Conservation (phyloP, 441 rosid species). For the Syzygium syzygioides region DNA sequence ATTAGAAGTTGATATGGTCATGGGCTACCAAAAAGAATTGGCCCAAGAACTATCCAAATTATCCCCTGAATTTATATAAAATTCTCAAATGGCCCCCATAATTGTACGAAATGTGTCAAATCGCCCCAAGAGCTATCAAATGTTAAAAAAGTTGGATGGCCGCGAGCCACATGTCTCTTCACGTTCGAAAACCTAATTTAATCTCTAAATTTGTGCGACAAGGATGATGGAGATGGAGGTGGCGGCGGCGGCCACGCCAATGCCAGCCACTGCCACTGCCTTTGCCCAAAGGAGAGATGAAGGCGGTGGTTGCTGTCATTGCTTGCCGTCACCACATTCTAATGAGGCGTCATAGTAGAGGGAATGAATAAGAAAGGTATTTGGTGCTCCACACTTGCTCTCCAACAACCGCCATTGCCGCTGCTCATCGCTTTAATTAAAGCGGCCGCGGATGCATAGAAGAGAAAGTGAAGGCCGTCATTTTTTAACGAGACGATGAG, state of each 20-base stretch:
- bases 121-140: not conserved
- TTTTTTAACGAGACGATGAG: too few species aligned
- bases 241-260: not conserved
- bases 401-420: too few species aligned
- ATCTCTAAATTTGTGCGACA: too few species aligned
- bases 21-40: not conserved
- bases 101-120: not conserved
- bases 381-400: too few species aligned
- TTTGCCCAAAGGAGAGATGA: too few species aligned
- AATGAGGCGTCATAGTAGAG: not conserved
- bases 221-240: not conserved
- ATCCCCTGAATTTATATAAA: not conserved
- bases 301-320: too few species aligned
- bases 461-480: too few species aligned
- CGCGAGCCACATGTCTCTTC: not conserved
- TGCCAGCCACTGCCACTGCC: not conserved
- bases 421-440: too few species aligned
- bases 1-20: not conserved
- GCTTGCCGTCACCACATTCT: not conserved
- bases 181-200: not conserved
- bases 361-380: too few species aligned
- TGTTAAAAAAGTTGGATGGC: too few species aligned
- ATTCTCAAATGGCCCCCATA: not conserved
- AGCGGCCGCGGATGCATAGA: too few species aligned
- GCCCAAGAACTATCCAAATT: not conserved